Evolutionary conservation across 176 grass and related monocot genomes (phyloP), one percentile per base, ranked within the genome.

Genomic region (Aegilops umbellulata): DNA sequence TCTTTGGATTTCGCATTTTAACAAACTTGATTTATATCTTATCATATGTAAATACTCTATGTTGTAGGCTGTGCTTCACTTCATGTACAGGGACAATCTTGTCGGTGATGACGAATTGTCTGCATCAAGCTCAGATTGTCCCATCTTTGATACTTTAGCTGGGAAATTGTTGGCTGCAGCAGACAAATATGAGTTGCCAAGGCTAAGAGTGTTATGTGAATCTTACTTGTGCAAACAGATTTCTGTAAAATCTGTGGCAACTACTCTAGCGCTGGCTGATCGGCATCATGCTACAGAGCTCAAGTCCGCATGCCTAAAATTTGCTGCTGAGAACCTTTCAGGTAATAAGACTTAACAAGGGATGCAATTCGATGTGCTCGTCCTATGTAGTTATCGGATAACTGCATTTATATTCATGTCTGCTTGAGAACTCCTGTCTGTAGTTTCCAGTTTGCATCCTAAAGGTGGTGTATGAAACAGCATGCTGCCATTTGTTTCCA

Each of bases 261-360:
- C 82, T 60, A 98, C 89, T 76, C 88, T 95, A 83, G 93, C 91
- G 60, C 83, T 98, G 77, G 95, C 95, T 53, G 93, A 98, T 77
- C 90, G 44, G 26, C 78, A 92, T 70, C 93, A 94, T 90, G 95
- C 95, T 46, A 89, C 47, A 65, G 95, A 98, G 51, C 95, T 98
- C 82, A 94, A 98, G 65, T 92, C 93, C 53, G 93, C 93, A 83
- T 98, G 93, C 85, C 89, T 98, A 47, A 95, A 91, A 89, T 98
- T 98, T 78, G 87, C 91, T 70, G 95, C 95, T 74, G 95, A 95
- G 84, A 95, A 95, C 73, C 95, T 98, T 91, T 85, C 88, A 95
- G 95, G 95, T 98, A 92, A 77, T 24, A 71, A 74, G 15, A 72
- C 53, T 83, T 58, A 3, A 39, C 69, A 55, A 63, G 11, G 29